phyloP scores from a whole-genome alignment of 2,329 filamentous ascomycete genomes.

The Balansia obtecta region DNA sequence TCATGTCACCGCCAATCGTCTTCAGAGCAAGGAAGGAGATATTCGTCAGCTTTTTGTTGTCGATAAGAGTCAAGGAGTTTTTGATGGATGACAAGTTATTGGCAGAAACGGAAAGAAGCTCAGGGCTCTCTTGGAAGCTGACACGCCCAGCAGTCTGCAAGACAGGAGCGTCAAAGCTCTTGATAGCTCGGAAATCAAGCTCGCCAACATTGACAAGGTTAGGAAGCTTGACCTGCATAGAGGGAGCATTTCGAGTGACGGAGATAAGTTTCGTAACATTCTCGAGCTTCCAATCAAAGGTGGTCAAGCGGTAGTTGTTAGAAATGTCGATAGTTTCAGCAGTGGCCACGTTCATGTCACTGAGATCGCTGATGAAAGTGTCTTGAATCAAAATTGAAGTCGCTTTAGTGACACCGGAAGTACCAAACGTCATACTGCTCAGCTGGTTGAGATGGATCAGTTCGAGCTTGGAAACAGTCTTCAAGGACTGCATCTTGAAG shows the following conservation, averaged over 20 bases:
- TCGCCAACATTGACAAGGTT: conserved; percentile 51
- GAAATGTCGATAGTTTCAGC: conserved; percentile 67
- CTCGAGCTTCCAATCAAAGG: conserved; percentile 63
- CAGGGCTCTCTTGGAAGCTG: conserved; percentile 68
- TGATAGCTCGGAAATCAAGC: conserved; percentile 58
- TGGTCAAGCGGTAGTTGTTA: conserved; percentile 76
- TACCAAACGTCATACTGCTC: conserved; percentile 36
- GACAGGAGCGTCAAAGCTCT: conserved; percentile 58
- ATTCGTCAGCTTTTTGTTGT: conserved; percentile 54
- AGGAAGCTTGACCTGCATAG: conserved; percentile 60
- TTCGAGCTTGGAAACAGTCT: conserved; percentile 50
- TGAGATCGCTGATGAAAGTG: conserved; percentile 67
- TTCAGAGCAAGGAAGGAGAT: conserved; percentile 60
- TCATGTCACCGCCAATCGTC: conserved; percentile 64
- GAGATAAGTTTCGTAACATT: conserved; percentile 60
- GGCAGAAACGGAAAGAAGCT: conserved; percentile 55
- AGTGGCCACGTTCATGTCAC: conserved; percentile 68
- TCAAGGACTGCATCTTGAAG: conserved; percentile 55
- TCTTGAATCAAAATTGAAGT: conserved; percentile 65
- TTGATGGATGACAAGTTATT: conserved; percentile 45
- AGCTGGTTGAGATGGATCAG: conserved; percentile 59
- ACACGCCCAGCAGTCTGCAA: conserved; percentile 58
- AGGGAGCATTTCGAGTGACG: conserved; percentile 68
- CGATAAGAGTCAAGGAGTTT: conserved; percentile 45
- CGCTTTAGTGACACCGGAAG: conserved; percentile 50